phyloP scores from a whole-genome alignment of 2,329 filamentous ascomycete species.

The Aspergillus bombycis region DNA sequence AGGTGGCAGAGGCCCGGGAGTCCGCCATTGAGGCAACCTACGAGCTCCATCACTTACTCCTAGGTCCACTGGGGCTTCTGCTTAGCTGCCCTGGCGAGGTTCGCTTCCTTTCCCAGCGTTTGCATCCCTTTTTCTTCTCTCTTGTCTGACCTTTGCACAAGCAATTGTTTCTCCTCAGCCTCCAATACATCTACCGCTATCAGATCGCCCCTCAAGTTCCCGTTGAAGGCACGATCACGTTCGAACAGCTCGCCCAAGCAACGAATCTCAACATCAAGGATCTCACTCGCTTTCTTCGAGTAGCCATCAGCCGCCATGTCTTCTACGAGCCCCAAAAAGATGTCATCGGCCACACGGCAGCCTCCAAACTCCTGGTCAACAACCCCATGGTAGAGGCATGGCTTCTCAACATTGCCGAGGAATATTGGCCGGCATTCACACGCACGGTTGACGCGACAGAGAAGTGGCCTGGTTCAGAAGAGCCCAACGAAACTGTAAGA shows the following conservation, averaged over 20 bases:
- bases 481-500: neutral
- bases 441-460: neutral
- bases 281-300: neutral
- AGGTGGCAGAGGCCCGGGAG: neutral
- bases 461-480: neutral
- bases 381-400: neutral
- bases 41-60: neutral
- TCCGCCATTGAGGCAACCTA: neutral
- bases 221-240: neutral
- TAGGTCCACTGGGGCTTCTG: neutral
- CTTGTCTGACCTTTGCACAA: neutral
- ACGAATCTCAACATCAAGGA: neutral
- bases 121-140: neutral
- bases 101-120: neutral
- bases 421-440: neutral
- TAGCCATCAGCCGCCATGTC: neutral
- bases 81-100: neutral
- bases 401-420: neutral
- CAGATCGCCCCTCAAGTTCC: neutral
- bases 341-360: neutral
- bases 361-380: neutral
- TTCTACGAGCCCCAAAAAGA: neutral
- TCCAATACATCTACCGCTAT: neutral
- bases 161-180: neutral
- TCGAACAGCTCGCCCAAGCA: neutral